Conservation (phyloP, 352 stramenopile genomes). For the Globisporangium ultimum region DNA sequence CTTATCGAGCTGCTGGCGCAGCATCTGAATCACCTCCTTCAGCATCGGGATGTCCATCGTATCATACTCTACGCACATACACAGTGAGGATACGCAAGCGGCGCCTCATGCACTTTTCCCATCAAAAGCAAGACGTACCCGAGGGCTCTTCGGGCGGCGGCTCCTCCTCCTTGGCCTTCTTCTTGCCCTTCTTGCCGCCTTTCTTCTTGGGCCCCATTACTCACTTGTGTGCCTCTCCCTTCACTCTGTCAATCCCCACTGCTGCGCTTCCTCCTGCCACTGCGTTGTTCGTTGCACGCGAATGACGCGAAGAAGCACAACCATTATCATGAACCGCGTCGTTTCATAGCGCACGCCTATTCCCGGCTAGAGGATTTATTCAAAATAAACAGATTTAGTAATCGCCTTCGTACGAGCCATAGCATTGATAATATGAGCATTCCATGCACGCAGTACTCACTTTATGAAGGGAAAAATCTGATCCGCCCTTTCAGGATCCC, state of each 20-base stretch:
- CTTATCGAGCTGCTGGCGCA: conserved; percentile 90
- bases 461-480: no score
- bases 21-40: conserved; percentile 91
- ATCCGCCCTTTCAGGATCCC: conserved; percentile 2
- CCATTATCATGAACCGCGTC: no score
- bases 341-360: no score
- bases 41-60: conserved; percentile 93
- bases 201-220: conserved; percentile 78
- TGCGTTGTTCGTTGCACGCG: neutral
- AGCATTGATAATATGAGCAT: no score
- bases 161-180: conserved; percentile 66
- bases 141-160: conserved; percentile 66
- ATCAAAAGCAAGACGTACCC: conserved; percentile 18
- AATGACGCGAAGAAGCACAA: neutral
- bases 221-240: neutral
- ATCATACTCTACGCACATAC: conserved; percentile 76
- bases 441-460: no score
- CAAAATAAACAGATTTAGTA: no score
- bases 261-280: no score
- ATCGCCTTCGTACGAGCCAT: no score
- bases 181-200: conserved; percentile 57
- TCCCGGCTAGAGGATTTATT: no score
- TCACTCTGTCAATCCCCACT: no score
- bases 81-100: neutral
- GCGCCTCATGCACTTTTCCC: neutral